These are phyloP conservation scores for Dinochytrium kinnereticum DNA, from an alignment of 371 early-diverging fungal genomes.

Conservation along the genomic window DNA sequence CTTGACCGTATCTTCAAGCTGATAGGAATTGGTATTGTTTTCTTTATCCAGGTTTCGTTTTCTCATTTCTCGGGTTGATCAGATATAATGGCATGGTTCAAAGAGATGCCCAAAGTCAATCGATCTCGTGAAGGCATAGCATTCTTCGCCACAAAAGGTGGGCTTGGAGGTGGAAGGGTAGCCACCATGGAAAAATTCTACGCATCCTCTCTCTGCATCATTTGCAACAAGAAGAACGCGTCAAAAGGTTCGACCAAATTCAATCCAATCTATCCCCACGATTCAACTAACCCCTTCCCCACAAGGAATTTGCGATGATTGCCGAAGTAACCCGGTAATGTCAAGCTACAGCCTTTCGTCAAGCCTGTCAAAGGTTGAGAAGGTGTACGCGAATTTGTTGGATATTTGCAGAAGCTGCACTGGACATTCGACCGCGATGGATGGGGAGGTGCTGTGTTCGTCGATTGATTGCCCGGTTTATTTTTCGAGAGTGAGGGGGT, in stretches of 20 bases:
- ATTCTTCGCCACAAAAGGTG: conserved; percentile 8
- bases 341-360: conserved; percentile 19
- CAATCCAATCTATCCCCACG: not conserved
- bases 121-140: conserved; percentile 29
- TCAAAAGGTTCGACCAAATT: conserved; percentile 26
- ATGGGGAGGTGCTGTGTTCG: conserved; percentile 42
- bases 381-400: conserved; percentile 28
- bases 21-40: conserved; percentile 68
- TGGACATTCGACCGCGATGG: conserved; percentile 30
- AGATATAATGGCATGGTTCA: conserved; percentile 54
- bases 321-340: conserved; percentile 22
- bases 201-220: conserved; percentile 42
- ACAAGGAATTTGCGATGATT: conserved; percentile 37
- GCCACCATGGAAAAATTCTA: conserved; percentile 54
- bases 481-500: conserved; percentile 33
- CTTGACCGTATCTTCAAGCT: conserved; percentile 78
- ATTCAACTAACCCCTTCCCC: not conserved
- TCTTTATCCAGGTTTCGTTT: not conserved
- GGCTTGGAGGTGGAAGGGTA: not conserved
- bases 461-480: conserved; percentile 54
- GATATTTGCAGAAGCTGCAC: conserved; percentile 49
- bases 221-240: conserved; percentile 42
- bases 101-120: conserved; percentile 53
- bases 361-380: conserved; percentile 26
- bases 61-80: not conserved